phyloP scores from a whole-genome alignment of 805 yeast species.

The Ogataea paradorogensis region DNA sequence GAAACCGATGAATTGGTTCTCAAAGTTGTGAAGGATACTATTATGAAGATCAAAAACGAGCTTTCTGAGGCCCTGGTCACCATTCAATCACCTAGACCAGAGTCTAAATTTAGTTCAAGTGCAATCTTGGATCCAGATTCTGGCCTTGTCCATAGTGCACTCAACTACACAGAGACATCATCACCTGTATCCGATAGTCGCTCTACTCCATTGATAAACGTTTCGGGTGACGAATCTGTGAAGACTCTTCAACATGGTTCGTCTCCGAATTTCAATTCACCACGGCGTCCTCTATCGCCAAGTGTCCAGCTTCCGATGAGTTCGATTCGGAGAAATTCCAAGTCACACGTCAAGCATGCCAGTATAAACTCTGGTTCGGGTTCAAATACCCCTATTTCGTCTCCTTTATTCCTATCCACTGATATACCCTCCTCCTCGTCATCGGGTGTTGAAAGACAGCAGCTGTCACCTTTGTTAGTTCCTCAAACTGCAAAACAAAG shows the following conservation, averaged over 20 bases:
- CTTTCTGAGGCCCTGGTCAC: slow-evolving; percentile 17
- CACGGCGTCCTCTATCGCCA: slow-evolving; percentile 58
- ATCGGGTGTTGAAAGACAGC: slow-evolving; percentile 46
- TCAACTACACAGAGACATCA: slow-evolving; percentile 12
- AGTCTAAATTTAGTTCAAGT: slow-evolving; percentile 9
- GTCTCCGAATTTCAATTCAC: slow-evolving; percentile 38
- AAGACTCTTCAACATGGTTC: slow-evolving; percentile 9
- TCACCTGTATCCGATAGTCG: slow-evolving; percentile 23
- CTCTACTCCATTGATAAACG: slow-evolving; percentile 28
- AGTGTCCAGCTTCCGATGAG: slow-evolving; percentile 54
- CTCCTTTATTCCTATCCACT: slow-evolving; percentile 53
- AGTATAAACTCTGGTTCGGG: slow-evolving; percentile 20
- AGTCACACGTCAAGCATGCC: slow-evolving; percentile 16
- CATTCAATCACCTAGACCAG: slow-evolving; percentile 22
- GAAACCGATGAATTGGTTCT: slow-evolving; percentile 75
- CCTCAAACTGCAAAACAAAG: slow-evolving; percentile 57
- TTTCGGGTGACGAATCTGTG: slow-evolving; percentile 21
- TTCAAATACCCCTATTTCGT: slow-evolving; percentile 47
- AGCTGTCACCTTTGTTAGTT: slow-evolving; percentile 75
- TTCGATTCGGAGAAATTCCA: slow-evolving; percentile 54
- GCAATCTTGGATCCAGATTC: slow-evolving; percentile 26
- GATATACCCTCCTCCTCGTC: slow-evolving; percentile 35
- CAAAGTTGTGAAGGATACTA: slow-evolving; percentile 59
- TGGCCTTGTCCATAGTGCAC: slow-evolving; percentile 4
- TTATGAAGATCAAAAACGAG: slow-evolving; percentile 47